Evolutionary conservation across 495 filamentous ascomycete species (phyloP), one percentile per base, ranked within the genome.

Genomic region (Achaetomiella virescens): DNA sequence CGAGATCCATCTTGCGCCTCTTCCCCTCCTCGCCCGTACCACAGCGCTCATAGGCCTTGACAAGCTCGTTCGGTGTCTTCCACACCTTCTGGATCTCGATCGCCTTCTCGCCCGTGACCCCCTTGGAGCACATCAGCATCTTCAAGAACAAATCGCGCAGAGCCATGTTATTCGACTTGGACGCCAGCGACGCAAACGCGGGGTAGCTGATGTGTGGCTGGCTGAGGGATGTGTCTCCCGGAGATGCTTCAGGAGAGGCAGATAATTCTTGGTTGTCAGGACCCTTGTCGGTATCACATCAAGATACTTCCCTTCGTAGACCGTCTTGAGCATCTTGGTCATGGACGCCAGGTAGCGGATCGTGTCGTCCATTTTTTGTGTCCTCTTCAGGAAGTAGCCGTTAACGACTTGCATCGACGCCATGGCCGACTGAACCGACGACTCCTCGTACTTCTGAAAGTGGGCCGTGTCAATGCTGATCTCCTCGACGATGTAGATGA

Each of bases 61-160:
- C 61, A 33, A 95, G 80, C 6, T 79, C 80, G 45, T 77, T 75
- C 2, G 89, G 89, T 12, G 88, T 93, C 54, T 75, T 79, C 85
- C 87, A 95, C 11, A 73, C 64, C 58, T 79, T 82, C 58, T 91
- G 88, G 11, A 95, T 89, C 69, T 90, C 88, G 2, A 90, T 66
- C 0, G 89, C 88, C 65, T 90, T 91, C 59, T 93, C 89, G 0
- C 87, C 85, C 5, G 83, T 85, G n/a, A 95, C 73, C 2, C 88
- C 85, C 22, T 79, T 78, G 10, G 82, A 87, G 61, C 86, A 89
- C 89, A 95, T 92, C 47, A 95, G 73, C 88, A 95, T 92, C 67
- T 92, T 92, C 21, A 93, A 65, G 62, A 79, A 92, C 0, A 92
- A 65, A 57, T 95, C 89, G 37, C 88, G 76, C 20, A 92, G 74